Base-by-base conservation (phyloP, 495 filamentous ascomycete genomes). In the Polyplosphaeria fusca region DNA sequence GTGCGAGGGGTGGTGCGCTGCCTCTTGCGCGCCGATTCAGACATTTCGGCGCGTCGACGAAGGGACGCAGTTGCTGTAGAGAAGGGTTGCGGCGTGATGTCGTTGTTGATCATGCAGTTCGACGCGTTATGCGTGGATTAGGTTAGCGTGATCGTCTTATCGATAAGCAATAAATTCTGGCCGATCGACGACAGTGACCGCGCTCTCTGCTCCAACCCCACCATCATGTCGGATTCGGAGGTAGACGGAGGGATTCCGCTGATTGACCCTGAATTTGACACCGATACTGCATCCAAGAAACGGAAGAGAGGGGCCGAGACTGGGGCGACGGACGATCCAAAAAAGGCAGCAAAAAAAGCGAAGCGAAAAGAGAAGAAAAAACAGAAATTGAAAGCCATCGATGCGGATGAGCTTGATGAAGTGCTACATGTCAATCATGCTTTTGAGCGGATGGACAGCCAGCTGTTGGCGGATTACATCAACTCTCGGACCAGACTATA, bases 381-480 rank as follows among this genome's bases (percentile, higher is more conserved):
- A 38, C 73, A 74, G 50, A 77, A 77, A 39, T 12, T 32, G 22
- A 62, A 62, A 40, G 59, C 23, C n/a, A 62, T 46, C 16, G 75
- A 84, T n/a, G 79, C 85, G 16, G 79, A 82, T 46, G 75, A 81
- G 39, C 68, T 82, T 38, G 77, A 85, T 54, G 61, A 79, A 11
- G 79, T 86, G 52, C 70, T 75, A n/a, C 81, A 83, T n/a, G 71
- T 96, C 52, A 92, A 96, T 70, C 79, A 79, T 59, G 84, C 86
- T 0, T 89, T 96, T 68, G 81, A 82, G 24, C 78, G 81, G 28
- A 88, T 98, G 84, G 87, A 95, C 59, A 84, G 79, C 43, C 79
- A 80, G 51, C 74, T 97, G 30, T 69, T 95, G n/a, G 87, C 91
- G 0, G 93, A 97, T 69, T 83, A 95, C 68, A 71, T 95, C 55